Percentiles rank a stretch among this genome's conserved stretches.
Evolutionary conservation across 75 land plant species (phyloP).

Genomic region (Cunninghamia lanceolata): DNA sequence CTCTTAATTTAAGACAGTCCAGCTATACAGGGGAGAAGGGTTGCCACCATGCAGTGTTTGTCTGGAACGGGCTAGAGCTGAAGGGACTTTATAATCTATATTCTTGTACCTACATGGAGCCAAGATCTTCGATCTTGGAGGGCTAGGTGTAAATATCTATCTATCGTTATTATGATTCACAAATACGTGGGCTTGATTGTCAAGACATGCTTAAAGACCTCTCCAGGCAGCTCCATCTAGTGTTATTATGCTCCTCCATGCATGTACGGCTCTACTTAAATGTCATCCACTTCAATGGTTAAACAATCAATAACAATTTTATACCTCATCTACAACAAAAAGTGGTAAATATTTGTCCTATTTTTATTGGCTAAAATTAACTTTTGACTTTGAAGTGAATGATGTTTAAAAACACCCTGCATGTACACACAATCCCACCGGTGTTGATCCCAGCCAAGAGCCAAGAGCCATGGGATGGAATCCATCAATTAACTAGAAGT

Average conservation of each 20-base stretch:
- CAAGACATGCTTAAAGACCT: constrained; percentile 87
- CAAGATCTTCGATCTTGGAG: constrained; percentile 80
- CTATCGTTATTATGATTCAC: constrained; percentile 95
- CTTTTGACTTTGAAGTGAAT: too few relatives aligned
- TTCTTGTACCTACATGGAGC: constrained; percentile 98
- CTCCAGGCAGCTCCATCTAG: constrained; percentile 76
- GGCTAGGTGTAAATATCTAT: constrained; percentile 76
- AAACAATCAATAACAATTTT: too few relatives aligned
- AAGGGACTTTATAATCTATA: constrained; percentile 81
- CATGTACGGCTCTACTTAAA: too few relatives aligned
- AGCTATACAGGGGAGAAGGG: constrained; percentile 80
- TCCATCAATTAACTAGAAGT: constrained; percentile 70
- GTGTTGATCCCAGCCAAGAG: constrained; percentile 85
- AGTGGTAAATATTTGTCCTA: too few relatives aligned
- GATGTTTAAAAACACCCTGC: too few relatives aligned
- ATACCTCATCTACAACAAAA: too few relatives aligned
- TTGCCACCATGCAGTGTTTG: constrained; percentile 81
- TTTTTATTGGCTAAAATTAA: too few relatives aligned
- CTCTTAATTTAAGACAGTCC: constrained; percentile 71
- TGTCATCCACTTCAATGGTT: too few relatives aligned
- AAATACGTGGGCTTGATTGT: constrained; percentile 85
- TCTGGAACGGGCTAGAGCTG: constrained; percentile 97
- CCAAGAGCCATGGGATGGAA: constrained; percentile 97
- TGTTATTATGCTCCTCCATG: constrained; percentile 86
- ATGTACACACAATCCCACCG: constrained; percentile 98